phyloP scores from a whole-genome alignment of 192 early-diverging fungal species.

The Funneliformis geosporum region DNA sequence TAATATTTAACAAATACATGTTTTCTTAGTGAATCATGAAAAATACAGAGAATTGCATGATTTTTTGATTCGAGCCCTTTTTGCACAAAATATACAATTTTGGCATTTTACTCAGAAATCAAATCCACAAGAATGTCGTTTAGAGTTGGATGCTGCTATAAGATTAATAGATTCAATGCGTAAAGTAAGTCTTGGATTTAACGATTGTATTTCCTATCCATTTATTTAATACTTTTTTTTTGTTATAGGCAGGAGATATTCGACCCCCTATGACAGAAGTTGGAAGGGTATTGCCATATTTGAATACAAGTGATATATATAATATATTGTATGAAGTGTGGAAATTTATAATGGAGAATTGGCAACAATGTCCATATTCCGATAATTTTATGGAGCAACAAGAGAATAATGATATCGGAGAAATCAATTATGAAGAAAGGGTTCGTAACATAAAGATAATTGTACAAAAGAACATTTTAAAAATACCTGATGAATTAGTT shows the following conservation, averaged over 20 bases:
- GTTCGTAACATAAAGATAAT: background rate
- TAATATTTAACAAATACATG: background rate
- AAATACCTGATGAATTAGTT: constrained; percentile 1
- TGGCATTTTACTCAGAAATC: constrained; percentile 5
- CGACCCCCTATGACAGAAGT: constrained; percentile 1
- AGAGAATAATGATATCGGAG: background rate
- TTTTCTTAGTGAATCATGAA: background rate
- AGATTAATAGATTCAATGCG: background rate
- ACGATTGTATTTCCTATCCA: background rate
- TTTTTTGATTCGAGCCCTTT: background rate
- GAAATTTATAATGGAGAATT: constrained; percentile 22
- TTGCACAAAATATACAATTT: constrained; percentile 6
- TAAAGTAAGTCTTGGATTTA: background rate
- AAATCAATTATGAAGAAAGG: constrained; percentile 1
- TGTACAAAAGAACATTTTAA: constrained; percentile 18
- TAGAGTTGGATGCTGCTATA: constrained; percentile 6
- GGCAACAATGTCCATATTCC: constrained; percentile 25
- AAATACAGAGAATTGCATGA: background rate
- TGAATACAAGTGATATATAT: constrained; percentile 11
- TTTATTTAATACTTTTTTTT: background rate
- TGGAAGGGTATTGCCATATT: background rate
- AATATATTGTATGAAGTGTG: constrained; percentile 25
- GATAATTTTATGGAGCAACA: background rate
- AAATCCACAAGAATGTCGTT: background rate
- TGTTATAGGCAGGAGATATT: background rate